Evolutionary conservation across 345 rosid species (phyloP), one percentile per base, ranked within the genome.

Genomic region (Lumnitzera littorea): DNA sequence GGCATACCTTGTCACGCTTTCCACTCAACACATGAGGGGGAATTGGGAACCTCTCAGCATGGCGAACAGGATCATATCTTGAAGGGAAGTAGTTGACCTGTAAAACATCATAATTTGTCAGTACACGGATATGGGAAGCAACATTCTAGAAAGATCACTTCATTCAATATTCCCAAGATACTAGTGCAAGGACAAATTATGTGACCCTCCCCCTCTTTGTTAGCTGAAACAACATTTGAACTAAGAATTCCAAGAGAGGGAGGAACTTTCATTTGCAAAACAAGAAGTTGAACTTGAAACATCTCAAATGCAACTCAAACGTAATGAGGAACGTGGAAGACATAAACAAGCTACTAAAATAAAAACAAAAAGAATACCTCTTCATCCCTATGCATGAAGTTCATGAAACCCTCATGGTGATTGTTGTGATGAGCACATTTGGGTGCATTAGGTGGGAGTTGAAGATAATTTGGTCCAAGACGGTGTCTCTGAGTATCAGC

Each of bases 21-120:
- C 99, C 97, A 23, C 66, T 68, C 82, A 78, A 82, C 62, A 65
- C 48, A 54, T 66, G 46, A 58, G 91, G 70, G 61, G 84, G 80
- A 53, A 76, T 69, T 27, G 95, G 95, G 69, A 13, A 76, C 59
- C 20, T 72, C 66, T 84, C 84, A 11, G 92, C 95, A 64, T 86
- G 84, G 48, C 89, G 96, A 66, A 69, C 84, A 2, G 89, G 84
- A 69, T 94, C 87, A 29, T 63, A 77, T 73, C 91, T 90, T 17
- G 99, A 90, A 48, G 99, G 96, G 80, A 90, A 94, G 79, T 94
- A 94, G 69, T 94, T 82, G 43, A 94, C 73, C 99, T 94, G 78
- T 60, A 76, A 56, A 64, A 62, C 25, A 71, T 27, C 46, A 60
- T 58, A 20, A 20, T 1, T 20, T 20, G 0, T 20, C 20, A 20